These are phyloP conservation scores for Mucuna pruriens DNA, from an alignment of 306 rosid species.

Conservation along the genomic window DNA sequence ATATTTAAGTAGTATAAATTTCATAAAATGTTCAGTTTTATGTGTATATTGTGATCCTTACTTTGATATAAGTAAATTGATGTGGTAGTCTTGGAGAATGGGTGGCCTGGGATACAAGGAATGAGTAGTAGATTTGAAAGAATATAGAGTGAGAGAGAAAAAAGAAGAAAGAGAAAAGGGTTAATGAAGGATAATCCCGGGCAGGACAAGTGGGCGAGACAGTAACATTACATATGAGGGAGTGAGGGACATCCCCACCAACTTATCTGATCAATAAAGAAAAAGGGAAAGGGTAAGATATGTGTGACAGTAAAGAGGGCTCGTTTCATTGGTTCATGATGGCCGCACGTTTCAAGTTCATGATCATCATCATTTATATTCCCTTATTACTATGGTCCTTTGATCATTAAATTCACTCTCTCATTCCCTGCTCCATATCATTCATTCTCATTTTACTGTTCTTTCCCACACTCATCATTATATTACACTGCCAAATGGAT, in stretches of 20 bases:
- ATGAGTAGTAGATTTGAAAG: too few relatives aligned
- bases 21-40: not conserved
- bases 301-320: conserved; percentile 34
- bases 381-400: conserved; percentile 46
- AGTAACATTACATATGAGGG: conserved; percentile 39
- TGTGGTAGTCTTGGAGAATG: too few relatives aligned
- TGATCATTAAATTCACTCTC: conserved; percentile 39
- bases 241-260: conserved; percentile 41
- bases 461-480: conserved; percentile 41
- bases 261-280: conserved; percentile 32
- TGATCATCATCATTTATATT: conserved; percentile 49
- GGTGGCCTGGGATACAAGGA: too few relatives aligned
- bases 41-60: not conserved
- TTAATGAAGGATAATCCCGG: not conserved
- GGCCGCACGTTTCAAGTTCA: conserved; percentile 72
- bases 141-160: not conserved
- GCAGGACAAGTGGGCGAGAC: conserved; percentile 6
- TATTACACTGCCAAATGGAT: conserved; percentile 30
- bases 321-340: conserved; percentile 77
- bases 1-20: too few relatives aligned
- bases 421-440: conserved; percentile 5
- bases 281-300: conserved; percentile 11
- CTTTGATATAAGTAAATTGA: not conserved
- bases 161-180: not conserved
- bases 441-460: conserved; percentile 38